These are phyloP conservation scores for Talaromyces nanjingensis DNA, from an alignment of 495 filamentous ascomycete genomes.

Conservation along the genomic window DNA sequence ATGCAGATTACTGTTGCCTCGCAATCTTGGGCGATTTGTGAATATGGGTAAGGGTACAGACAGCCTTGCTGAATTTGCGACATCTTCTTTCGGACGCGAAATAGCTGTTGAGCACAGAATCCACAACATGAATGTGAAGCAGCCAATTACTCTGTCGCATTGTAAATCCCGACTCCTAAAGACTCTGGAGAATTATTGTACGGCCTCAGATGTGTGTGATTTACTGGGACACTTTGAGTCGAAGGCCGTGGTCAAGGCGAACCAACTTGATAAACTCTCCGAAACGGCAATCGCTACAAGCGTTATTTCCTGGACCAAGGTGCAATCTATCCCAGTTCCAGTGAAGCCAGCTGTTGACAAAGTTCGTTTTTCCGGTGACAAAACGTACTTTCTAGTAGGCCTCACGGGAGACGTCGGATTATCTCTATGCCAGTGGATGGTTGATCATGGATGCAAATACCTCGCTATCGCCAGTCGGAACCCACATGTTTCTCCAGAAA, in stretches of 20 bases:
- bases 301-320: neutral
- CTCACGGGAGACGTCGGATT: conserved; percentile 21
- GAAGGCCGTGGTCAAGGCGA: neutral
- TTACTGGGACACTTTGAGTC: neutral
- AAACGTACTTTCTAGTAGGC: conserved; percentile 20
- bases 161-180: neutral
- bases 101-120: neutral
- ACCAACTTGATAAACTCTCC: neutral
- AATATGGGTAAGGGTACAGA: conserved; percentile 9
- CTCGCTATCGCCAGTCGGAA: conserved; percentile 4
- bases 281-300: neutral
- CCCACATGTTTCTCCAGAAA: conserved; percentile 2
- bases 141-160: neutral
- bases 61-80: conserved; percentile 9
- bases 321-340: neutral
- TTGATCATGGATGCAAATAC: conserved; percentile 12
- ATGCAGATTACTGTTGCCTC: conserved; percentile 10
- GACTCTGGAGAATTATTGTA: neutral
- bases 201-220: neutral
- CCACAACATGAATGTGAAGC: neutral
- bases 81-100: neutral
- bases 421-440: conserved; percentile 21
- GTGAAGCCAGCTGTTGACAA: neutral
- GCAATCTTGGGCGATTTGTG: conserved; percentile 13
- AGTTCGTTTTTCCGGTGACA: neutral